These are phyloP conservation scores for Verticillium isaacii DNA, from an alignment of 2,329 filamentous ascomycete species.

Conservation along the genomic window DNA sequence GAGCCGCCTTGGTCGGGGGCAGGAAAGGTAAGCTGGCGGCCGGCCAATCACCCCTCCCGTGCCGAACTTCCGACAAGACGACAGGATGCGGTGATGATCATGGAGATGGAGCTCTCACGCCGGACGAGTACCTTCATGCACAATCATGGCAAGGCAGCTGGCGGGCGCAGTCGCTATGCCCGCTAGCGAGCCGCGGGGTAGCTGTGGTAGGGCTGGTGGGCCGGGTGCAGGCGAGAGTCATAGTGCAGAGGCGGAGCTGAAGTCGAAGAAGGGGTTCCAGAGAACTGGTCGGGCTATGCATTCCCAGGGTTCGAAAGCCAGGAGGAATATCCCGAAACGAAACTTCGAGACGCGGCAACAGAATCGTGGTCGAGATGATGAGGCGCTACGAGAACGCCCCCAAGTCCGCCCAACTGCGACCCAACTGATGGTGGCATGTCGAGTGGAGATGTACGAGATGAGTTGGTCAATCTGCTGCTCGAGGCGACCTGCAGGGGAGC, in stretches of 20 bases:
- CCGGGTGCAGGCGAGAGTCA: background rate
- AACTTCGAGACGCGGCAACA: background rate
- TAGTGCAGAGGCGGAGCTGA: background rate
- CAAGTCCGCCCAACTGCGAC: background rate
- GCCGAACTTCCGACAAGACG: background rate
- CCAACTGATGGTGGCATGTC: background rate
- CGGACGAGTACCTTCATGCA: background rate
- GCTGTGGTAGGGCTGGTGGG: background rate
- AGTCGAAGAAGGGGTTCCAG: background rate
- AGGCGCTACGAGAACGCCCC: background rate
- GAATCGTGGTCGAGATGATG: background rate
- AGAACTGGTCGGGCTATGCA: background rate
- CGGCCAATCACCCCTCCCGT: background rate
- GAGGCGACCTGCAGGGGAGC: background rate
- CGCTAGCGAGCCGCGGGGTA: background rate
- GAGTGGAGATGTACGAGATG: background rate
- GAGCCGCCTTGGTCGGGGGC: background rate
- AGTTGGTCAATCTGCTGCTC: background rate
- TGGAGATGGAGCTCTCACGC: background rate
- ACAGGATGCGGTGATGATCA: background rate
- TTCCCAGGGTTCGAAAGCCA: too few relatives aligned
- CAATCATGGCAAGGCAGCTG: background rate
- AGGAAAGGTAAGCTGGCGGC: background rate
- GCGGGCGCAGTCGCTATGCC: background rate
- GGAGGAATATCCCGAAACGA: too few relatives aligned